Percentiles rank a stretch among this genome's conserved stretches.
Conservation (phyloP, 164 flowering plant genomes). For the Taxillus chinensis region DNA sequence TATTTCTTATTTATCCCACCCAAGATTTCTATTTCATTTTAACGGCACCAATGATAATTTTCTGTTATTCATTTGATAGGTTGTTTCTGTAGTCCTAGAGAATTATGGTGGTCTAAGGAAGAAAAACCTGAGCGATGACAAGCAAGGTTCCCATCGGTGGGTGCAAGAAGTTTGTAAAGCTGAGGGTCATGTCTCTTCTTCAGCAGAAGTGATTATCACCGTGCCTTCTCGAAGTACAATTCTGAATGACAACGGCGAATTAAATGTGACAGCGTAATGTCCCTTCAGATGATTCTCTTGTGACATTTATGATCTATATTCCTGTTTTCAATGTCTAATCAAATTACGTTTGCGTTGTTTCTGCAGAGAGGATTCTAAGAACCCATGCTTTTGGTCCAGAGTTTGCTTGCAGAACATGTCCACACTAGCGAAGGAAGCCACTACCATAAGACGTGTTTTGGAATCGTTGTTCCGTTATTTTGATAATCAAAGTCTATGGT, state of each 20-base stretch:
- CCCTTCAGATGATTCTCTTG: conserved; percentile 7
- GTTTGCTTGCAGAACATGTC: conserved; percentile 91
- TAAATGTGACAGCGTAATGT: conserved; percentile 53
- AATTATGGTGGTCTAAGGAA: conserved; percentile 44
- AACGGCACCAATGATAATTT: too few species aligned
- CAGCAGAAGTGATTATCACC: conserved; percentile 24
- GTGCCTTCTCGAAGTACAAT: conserved; percentile 66
- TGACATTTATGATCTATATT: not conserved
- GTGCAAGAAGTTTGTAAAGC: conserved; percentile 62
- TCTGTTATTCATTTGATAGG: conserved; percentile 21
- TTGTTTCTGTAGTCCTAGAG: conserved; percentile 78
- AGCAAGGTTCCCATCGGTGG: conserved; percentile 37
- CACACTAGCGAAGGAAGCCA: conserved; percentile 82
- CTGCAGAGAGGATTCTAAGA: conserved; percentile 63
- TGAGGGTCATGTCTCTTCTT: conserved; percentile 45
- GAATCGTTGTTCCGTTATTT: conserved; percentile 90
- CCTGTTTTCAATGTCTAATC: not conserved
- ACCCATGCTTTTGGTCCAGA: conserved; percentile 78
- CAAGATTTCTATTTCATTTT: too few species aligned
- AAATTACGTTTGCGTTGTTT: conserved; percentile 6
- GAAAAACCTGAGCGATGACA: conserved; percentile 20
- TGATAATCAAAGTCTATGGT: conserved; percentile 67
- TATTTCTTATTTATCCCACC: too few species aligned
- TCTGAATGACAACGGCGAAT: conserved; percentile 62
- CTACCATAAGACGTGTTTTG: conserved; percentile 77